Evolutionary conservation across 805 yeast species (phyloP), one percentile per base, ranked within the genome.

Genomic region (Ogataea neopini): DNA sequence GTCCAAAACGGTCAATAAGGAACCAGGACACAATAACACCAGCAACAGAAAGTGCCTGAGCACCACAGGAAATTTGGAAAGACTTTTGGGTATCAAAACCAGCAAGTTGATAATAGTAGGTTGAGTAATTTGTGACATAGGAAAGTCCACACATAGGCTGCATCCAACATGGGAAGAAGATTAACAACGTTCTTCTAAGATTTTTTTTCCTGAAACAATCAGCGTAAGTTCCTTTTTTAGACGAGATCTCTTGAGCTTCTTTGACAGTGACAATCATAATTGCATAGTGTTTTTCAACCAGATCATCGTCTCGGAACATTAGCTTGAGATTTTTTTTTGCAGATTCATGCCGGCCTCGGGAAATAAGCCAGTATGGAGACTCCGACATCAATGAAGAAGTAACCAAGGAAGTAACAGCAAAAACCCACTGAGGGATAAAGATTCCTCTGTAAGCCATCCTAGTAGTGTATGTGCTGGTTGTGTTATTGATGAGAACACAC

Each of bases 71-170:
- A 9, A 60, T 38, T 43, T 50, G 56, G 44, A 49, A 77, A 3
- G 80, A 63, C 65, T 69, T 71, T 17, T 67, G 52, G 3, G 65
- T 58, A n/a, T n/a, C n/a, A n/a, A n/a, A 65, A 43, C 83, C 82
- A 29, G 81, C 79, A 52, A 75, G 74, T 33, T 61, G 52, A 53
- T 71, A 76, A 60, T 74, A 76, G 53, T 75, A 76, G 3, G 81
- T 72, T 11, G 79, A 66, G 58, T 71, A 76, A 32, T 74, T 75
- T 64, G 72, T 70, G 54, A 60, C 56, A 56, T 75, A 69, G 1
- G 75, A 62, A 4, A 79, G 69, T 47, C 81, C 81, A 32, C 76
- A 71, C 49, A 72, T 60, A 38, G 70, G 67, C 57, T 75, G 80
- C 49, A 69, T n/a, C n/a, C n/a, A n/a, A n/a, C n/a, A 62, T 45